These are phyloP conservation scores for Zelopaecilomyces penicillatus DNA, from an alignment of 2,329 filamentous ascomycete genomes.

Conservation along the genomic window DNA sequence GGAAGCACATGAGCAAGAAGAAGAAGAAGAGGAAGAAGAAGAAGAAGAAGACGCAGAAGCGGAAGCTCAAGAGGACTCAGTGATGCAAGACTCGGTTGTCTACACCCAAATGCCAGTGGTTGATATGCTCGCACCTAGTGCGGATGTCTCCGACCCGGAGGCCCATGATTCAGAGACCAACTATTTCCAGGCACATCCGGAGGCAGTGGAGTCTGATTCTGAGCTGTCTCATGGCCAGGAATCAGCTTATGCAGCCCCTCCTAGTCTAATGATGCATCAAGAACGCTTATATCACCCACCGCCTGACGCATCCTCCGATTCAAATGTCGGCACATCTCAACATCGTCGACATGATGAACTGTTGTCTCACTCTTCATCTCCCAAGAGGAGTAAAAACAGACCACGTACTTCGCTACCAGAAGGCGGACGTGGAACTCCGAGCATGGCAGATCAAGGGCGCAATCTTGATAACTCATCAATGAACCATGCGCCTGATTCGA, in stretches of 20 bases:
- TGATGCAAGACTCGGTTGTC: slow-evolving; percentile 10
- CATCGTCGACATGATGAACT: too few species aligned
- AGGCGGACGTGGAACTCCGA: too few species aligned
- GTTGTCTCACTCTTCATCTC: neutral
- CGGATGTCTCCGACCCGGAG: slow-evolving; percentile 14
- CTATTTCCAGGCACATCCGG: slow-evolving; percentile 22
- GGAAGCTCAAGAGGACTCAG: slow-evolving; percentile 6
- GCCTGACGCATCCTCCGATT: neutral
- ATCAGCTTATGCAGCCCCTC: slow-evolving; percentile 3
- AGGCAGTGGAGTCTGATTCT: slow-evolving; percentile 17
- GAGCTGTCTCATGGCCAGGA: slow-evolving; percentile 13
- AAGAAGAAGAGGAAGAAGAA: slow-evolving; percentile 11
- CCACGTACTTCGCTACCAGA: too few species aligned
- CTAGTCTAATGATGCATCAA: slow-evolving; percentile 12
- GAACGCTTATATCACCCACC: slow-evolving; percentile 13
- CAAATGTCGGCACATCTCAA: too few species aligned
- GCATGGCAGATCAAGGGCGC: too few species aligned
- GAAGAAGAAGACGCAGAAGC: slow-evolving; percentile 7
- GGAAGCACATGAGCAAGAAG: slow-evolving; percentile 2
- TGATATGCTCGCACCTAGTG: slow-evolving; percentile 18
- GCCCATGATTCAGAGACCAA: slow-evolving; percentile 12
- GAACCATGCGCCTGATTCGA: neutral
- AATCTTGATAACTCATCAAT: too few species aligned
- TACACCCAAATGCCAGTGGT: slow-evolving; percentile 22
- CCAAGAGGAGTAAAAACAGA: neutral